phyloP scores from a whole-genome alignment of 2,329 filamentous ascomycete species.

The Thelonectria discophora region DNA sequence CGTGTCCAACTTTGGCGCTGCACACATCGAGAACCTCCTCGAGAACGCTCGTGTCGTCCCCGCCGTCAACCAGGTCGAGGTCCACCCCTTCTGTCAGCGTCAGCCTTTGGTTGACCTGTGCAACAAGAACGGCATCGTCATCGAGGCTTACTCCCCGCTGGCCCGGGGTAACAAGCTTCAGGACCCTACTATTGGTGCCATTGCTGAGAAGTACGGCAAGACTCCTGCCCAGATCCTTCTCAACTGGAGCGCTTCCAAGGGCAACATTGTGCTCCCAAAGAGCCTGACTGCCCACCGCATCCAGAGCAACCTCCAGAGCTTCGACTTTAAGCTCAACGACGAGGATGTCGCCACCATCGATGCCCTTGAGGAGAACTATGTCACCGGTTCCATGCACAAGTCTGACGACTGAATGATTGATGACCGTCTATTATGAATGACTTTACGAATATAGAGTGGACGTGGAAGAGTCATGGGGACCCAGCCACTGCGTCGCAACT shows the following conservation, averaged over 20 bases:
- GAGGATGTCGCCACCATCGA: constrained; percentile 71
- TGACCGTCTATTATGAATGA: constrained; percentile 9
- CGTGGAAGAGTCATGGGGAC: constrained; percentile 2
- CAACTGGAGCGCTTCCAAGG: constrained; percentile 80
- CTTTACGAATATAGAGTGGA: constrained; percentile 17
- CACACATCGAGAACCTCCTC: constrained; percentile 64
- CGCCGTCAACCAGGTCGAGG: constrained; percentile 81
- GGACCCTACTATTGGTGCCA: constrained; percentile 66
- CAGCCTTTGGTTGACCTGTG: constrained; percentile 65
- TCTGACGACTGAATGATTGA: constrained; percentile 46
- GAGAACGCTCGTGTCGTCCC: constrained; percentile 67
- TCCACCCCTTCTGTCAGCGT: constrained; percentile 78
- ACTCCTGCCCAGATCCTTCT: constrained; percentile 79
- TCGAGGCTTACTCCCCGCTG: constrained; percentile 63
- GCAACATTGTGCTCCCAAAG: constrained; percentile 79
- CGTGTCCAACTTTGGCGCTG: constrained; percentile 80
- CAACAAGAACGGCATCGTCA: constrained; percentile 63
- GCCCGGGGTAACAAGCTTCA: constrained; percentile 54
- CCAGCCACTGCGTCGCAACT: constrained; percentile 23
- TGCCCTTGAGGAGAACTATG: constrained; percentile 73
- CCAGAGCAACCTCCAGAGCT: constrained; percentile 70
- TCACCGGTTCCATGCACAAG: constrained; percentile 65
- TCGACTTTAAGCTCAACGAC: constrained; percentile 67
- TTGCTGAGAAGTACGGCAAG: constrained; percentile 75
- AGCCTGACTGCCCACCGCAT: constrained; percentile 72